Evolutionary conservation across 2,329 filamentous ascomycete species (phyloP).

Genomic region (Graphiopsis chlorocephala): DNA sequence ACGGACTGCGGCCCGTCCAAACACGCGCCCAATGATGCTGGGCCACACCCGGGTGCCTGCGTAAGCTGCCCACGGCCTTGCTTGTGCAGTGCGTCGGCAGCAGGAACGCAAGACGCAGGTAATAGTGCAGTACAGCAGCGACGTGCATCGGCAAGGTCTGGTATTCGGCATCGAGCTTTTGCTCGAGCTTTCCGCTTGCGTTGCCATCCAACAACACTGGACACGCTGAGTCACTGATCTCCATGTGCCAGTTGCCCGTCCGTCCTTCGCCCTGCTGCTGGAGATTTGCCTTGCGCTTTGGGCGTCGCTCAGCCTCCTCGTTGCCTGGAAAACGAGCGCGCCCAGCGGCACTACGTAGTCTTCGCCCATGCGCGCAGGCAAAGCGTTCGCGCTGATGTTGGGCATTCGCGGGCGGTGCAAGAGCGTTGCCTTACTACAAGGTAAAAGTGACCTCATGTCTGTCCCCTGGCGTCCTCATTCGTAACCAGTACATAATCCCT

Average conservation of each 20-base stretch:
- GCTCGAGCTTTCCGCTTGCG: neutral
- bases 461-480: neutral
- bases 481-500: neutral
- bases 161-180: neutral
- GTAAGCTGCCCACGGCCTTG: slow-evolving; percentile 1
- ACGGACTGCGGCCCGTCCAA: neutral
- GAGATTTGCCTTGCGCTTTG: slow-evolving; percentile 2
- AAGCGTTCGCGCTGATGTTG: neutral
- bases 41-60: slow-evolving; percentile 2
- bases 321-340: slow-evolving; percentile 5
- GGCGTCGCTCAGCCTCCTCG: slow-evolving; percentile 9
- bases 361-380: neutral
- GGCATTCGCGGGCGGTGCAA: slow-evolving; percentile 10
- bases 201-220: slow-evolving; percentile 4
- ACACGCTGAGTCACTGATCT: neutral
- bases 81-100: neutral
- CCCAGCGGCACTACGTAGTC: slow-evolving; percentile 2
- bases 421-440: neutral
- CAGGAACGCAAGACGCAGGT: neutral
- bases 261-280: neutral
- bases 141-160: neutral
- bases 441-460: slow-evolving; percentile 8
- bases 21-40: neutral
- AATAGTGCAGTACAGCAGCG: neutral
- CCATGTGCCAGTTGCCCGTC: neutral